phyloP scores from a whole-genome alignment of 768 basidiomycete genomes.

The Termitomyces sp. region DNA sequence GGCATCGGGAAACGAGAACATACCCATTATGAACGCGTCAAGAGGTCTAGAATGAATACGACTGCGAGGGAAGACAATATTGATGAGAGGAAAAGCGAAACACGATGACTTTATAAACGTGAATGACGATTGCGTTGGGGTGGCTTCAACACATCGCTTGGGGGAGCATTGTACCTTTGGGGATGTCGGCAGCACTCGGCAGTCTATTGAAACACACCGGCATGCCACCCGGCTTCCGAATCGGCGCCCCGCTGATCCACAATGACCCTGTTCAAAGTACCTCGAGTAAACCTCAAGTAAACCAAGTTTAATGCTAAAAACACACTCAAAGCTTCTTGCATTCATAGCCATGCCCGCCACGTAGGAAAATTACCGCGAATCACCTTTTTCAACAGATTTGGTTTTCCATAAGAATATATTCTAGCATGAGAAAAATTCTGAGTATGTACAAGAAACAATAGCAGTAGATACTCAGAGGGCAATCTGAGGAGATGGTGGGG shows the following conservation, averaged over 20 bases:
- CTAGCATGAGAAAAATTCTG: background rate
- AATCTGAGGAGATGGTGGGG: background rate
- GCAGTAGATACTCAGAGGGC: background rate
- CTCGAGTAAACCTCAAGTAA: constrained; percentile 2
- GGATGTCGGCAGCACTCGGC: constrained; percentile 16
- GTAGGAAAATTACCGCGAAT: too few species aligned
- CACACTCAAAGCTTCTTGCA: too few species aligned
- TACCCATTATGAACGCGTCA: constrained; percentile 30
- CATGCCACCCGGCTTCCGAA: background rate
- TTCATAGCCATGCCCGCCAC: too few species aligned
- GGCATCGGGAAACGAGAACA: constrained; percentile 7
- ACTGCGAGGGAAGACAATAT: background rate
- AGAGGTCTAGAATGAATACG: constrained; percentile 3
- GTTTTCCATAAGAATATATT: background rate
- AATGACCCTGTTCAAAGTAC: background rate
- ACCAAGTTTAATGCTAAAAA: background rate
- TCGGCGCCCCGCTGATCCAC: background rate
- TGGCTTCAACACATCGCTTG: constrained; percentile 10
- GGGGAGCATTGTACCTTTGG: constrained; percentile 13
- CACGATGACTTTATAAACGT: constrained; percentile 22
- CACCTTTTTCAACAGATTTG: background rate
- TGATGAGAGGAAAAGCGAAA: background rate
- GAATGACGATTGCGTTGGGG: constrained; percentile 15
- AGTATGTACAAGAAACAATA: background rate
- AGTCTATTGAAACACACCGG: constrained; percentile 3